These are phyloP conservation scores for Adansonia gregorii DNA, from an alignment of 441 rosid species.

Conservation along the genomic window DNA sequence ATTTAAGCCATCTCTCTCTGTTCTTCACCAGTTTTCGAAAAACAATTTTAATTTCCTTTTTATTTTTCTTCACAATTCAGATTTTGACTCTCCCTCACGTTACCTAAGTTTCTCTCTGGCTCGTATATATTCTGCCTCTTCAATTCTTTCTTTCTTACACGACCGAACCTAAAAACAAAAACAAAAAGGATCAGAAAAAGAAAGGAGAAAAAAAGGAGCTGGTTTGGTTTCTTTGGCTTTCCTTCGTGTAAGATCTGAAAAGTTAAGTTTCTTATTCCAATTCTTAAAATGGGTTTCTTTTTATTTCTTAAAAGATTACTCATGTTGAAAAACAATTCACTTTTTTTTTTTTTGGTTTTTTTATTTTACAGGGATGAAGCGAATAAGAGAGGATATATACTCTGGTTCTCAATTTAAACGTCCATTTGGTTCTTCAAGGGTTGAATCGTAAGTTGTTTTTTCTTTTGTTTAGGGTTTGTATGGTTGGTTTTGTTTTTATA, in stretches of 20 bases:
- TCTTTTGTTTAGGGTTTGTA: neutral
- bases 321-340: neutral
- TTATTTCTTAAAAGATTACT: neutral
- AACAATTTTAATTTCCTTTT: neutral
- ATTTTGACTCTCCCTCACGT: slow-evolving; percentile 26
- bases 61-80: neutral
- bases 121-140: neutral
- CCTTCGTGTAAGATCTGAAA: neutral
- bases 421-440: neutral
- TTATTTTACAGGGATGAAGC: slow-evolving; percentile 29
- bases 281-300: slow-evolving; percentile 3
- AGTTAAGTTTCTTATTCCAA: neutral
- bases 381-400: neutral
- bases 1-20: neutral
- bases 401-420: slow-evolving; percentile 24
- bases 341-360: neutral
- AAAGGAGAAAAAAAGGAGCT: neutral
- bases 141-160: neutral
- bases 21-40: neutral
- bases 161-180: neutral
- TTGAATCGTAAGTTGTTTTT: neutral
- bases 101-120: slow-evolving; percentile 1
- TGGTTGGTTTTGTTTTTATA: neutral
- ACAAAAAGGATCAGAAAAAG: slow-evolving; percentile 3
- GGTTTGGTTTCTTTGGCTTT: neutral